phyloP scores from a whole-genome alignment of 495 filamentous ascomycete species.

The Cetradonia linearis region DNA sequence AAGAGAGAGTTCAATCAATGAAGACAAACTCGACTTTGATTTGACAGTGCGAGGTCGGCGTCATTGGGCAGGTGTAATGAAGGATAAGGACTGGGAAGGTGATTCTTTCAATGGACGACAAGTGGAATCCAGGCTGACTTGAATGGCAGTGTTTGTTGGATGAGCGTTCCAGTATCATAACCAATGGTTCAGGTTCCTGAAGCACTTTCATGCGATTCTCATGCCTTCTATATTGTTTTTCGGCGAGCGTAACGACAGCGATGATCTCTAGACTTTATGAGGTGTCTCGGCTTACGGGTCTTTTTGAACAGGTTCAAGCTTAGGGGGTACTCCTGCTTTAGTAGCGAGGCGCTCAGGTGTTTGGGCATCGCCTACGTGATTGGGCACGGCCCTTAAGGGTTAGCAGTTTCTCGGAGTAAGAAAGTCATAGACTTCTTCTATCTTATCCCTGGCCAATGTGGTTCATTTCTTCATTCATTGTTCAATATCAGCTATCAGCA shows the following conservation, averaged over 20 bases:
- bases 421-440: not conserved
- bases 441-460: not conserved
- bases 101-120: conserved; percentile 23
- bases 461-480: not conserved
- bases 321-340: conserved; percentile 1
- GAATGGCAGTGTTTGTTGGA: conserved; percentile 34
- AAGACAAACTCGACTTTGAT: conserved; percentile 48
- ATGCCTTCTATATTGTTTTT: not conserved
- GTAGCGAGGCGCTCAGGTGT: conserved; percentile 15
- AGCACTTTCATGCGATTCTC: not conserved
- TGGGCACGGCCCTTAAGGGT: not conserved
- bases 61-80: conserved; percentile 75
- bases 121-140: conserved; percentile 5
- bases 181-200: not conserved
- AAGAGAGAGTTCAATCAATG: not conserved
- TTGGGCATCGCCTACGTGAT: not conserved
- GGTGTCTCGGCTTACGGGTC: not conserved
- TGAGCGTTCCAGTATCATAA: conserved; percentile 17
- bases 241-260: conserved; percentile 1
- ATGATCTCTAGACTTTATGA: not conserved
- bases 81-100: conserved; percentile 74
- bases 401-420: not conserved
- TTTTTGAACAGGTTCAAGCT: not conserved
- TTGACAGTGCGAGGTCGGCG: conserved; percentile 56
- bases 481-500: not conserved